Percentiles rank a stretch among this genome's conserved stretches.
Evolutionary conservation across 345 rosid genomes (phyloP).

Genomic region (Anacardium occidentale): DNA sequence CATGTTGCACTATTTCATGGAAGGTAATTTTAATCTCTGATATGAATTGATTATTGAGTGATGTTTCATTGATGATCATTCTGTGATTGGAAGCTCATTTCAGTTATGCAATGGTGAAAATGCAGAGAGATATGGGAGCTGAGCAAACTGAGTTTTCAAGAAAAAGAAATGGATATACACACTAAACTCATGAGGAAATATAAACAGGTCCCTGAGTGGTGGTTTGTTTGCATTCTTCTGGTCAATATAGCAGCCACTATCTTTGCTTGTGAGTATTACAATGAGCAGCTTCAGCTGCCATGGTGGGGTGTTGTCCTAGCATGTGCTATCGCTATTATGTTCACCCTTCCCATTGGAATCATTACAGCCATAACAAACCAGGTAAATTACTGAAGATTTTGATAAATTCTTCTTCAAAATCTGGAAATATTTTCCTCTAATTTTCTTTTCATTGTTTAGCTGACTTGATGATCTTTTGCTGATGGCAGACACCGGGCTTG

Average conservation of each 20-base stretch:
- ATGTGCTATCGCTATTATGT: slow-evolving; percentile 67
- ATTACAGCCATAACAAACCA: slow-evolving; percentile 96
- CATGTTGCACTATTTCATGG: slow-evolving; percentile 92
- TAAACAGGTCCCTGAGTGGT: slow-evolving; percentile 86
- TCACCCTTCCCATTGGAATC: slow-evolving; percentile 94
- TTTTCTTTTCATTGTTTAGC: background rate
- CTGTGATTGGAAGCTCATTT: background rate
- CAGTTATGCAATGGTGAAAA: background rate
- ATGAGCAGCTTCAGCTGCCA: slow-evolving; percentile 82
- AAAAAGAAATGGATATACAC: slow-evolving; percentile 64
- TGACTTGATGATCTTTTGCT: slow-evolving; percentile 34
- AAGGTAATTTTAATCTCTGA: slow-evolving; percentile 42
- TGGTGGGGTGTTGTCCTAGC: slow-evolving; percentile 99
- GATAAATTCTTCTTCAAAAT: slow-evolving; percentile 25
- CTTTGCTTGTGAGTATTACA: slow-evolving; percentile 84
- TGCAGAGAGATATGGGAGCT: slow-evolving; percentile 91
- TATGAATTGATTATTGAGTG: slow-evolving; percentile 41
- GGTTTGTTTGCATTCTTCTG: slow-evolving; percentile 76
- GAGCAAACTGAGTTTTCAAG: slow-evolving; percentile 70
- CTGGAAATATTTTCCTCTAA: slow-evolving; percentile 29
- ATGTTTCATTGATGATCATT: slow-evolving; percentile 77
- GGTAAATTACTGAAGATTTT: slow-evolving; percentile 31
- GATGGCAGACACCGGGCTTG: slow-evolving; percentile 75
- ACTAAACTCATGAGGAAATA: slow-evolving; percentile 75
- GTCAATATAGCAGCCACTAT: slow-evolving; percentile 61